Percentiles rank a stretch among this genome's conserved stretches.
Evolutionary conservation across 2,329 filamentous ascomycete species (phyloP).

Genomic region (Ampelomyces quisqualis): DNA sequence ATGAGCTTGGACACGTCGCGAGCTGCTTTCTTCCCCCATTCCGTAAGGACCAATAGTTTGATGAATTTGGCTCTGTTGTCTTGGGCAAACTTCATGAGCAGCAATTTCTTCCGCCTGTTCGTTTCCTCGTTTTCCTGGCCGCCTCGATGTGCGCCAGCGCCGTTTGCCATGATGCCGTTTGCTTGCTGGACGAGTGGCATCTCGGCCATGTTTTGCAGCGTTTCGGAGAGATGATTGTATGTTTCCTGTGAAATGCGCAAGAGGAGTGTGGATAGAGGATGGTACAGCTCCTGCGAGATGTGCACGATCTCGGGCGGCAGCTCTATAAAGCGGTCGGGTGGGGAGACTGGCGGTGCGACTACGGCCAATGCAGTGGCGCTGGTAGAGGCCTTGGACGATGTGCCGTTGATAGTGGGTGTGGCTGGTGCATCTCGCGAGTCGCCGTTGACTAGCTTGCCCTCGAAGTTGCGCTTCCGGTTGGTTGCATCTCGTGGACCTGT

Average conservation of each 20-base stretch:
- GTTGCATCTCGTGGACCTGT: slow-evolving; percentile 31
- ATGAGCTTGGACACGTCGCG: slow-evolving; percentile 82
- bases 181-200: slow-evolving; percentile 62
- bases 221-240: slow-evolving; percentile 72
- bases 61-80: slow-evolving; percentile 83
- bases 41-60: slow-evolving; percentile 84
- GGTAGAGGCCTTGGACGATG: not conserved
- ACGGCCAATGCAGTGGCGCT: slow-evolving; percentile 6
- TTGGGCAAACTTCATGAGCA: slow-evolving; percentile 75
- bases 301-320: slow-evolving; percentile 61
- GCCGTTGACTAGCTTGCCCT: slow-evolving; percentile 36
- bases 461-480: slow-evolving; percentile 32
- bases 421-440: slow-evolving; percentile 18
- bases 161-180: slow-evolving; percentile 47
- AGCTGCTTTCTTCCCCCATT: slow-evolving; percentile 71
- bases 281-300: slow-evolving; percentile 69
- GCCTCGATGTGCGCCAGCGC: slow-evolving; percentile 34
- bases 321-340: slow-evolving; percentile 28
- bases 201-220: slow-evolving; percentile 68
- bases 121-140: slow-evolving; percentile 30
- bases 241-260: slow-evolving; percentile 79
- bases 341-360: slow-evolving; percentile 6
- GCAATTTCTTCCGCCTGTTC: slow-evolving; percentile 64
- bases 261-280: slow-evolving; percentile 73
- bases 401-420: slow-evolving; percentile 13